Conservation (phyloP, 768 basidiomycete genomes). For the Filobasidium wieringae region DNA sequence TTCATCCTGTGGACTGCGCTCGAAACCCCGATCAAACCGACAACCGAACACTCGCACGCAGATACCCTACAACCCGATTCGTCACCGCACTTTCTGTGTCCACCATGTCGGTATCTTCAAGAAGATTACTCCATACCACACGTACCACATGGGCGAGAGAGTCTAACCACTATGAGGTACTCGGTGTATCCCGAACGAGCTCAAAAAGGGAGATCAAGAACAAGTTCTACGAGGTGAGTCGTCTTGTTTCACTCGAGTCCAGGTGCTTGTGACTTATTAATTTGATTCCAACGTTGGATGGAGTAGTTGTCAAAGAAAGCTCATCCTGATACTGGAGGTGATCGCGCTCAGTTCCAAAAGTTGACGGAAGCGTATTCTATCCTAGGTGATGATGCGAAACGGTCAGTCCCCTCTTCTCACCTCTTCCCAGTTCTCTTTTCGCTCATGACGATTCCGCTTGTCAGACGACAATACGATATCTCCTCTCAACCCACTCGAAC, state of each 20-base stretch:
- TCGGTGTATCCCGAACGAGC: conserved; percentile 23
- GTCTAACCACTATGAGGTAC: conserved; percentile 26
- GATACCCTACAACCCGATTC: too few relatives aligned
- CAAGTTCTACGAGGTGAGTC: conserved; percentile 36
- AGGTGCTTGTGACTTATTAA: not conserved
- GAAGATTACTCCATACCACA: not conserved
- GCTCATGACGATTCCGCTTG: not conserved
- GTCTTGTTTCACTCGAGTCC: not conserved
- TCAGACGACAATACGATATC: conserved; percentile 6
- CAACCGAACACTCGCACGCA: too few relatives aligned
- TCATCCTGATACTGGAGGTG: conserved; percentile 36
- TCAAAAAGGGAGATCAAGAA: conserved; percentile 37
- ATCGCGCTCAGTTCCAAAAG: conserved; percentile 28
- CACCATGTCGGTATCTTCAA: too few relatives aligned
- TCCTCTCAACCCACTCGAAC: not conserved
- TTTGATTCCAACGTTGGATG: not conserved
- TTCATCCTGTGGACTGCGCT: too few relatives aligned
- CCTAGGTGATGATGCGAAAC: conserved; percentile 31
- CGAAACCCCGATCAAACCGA: too few relatives aligned
- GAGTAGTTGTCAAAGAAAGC: conserved; percentile 32
- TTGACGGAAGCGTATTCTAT: conserved; percentile 35
- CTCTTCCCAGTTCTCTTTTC: not conserved
- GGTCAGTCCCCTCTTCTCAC: conserved; percentile 18
- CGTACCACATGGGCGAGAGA: not conserved
- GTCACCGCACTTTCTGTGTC: too few relatives aligned